These are phyloP conservation scores for Priceomyces castillae DNA, from an alignment of 805 yeast genomes.

Conservation along the genomic window DNA sequence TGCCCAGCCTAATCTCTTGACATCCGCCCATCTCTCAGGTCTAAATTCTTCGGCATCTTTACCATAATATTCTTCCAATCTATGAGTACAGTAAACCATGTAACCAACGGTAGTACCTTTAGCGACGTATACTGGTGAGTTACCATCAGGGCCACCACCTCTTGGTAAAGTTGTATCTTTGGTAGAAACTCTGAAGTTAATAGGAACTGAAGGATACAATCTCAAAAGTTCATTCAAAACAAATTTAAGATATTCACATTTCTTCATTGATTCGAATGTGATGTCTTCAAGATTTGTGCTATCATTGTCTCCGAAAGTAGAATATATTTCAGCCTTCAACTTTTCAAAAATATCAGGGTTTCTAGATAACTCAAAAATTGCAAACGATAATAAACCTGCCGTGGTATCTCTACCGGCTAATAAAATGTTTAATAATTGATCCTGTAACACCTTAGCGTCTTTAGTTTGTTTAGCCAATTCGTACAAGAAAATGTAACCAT, in stretches of 20 bases:
- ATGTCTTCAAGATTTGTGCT: conserved; percentile 21
- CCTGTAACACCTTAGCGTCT: conserved; percentile 34
- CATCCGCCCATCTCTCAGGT: conserved; percentile 50
- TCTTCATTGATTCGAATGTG: conserved; percentile 32
- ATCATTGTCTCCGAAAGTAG: conserved; percentile 23
- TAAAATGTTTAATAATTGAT: conserved; percentile 38
- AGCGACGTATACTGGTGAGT: conserved; percentile 38
- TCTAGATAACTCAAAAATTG: conserved; percentile 30
- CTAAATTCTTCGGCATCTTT: conserved; percentile 43
- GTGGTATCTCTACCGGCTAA: conserved; percentile 40
- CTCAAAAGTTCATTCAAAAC: conserved; percentile 31
- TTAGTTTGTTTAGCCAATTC: conserved; percentile 38
- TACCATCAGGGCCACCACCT: conserved; percentile 36
- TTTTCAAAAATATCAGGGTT: conserved; percentile 28
- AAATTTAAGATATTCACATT: conserved; percentile 30
- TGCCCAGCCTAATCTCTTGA: conserved; percentile 43
- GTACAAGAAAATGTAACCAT: conserved; percentile 36
- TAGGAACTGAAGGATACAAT: conserved; percentile 34
- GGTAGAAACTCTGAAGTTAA: conserved; percentile 30
- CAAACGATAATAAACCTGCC: conserved; percentile 29
- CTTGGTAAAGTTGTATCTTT: conserved; percentile 32
- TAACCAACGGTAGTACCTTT: conserved; percentile 46
- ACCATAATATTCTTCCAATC: conserved; percentile 41
- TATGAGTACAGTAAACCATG: conserved; percentile 44
- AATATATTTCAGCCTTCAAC: conserved; percentile 26